A percentile compares a stretch with the other conserved stretches of the same genome.
Evolutionary conservation across 129 eudicot species (phyloP).

Genomic region (Artemisia annua): DNA sequence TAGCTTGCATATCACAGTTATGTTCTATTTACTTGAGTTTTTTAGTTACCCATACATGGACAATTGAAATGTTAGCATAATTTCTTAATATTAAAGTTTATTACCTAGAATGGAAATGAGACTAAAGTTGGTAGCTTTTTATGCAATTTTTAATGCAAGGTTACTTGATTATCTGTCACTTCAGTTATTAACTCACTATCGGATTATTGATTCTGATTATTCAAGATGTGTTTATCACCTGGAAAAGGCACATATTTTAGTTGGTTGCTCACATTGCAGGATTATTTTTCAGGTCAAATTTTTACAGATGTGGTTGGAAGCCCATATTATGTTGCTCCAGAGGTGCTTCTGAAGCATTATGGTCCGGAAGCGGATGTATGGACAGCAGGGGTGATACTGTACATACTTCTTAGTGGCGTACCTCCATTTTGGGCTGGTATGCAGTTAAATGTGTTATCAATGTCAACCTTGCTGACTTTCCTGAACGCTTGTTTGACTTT

Average conservation of each 20-base stretch:
- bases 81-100: too few relatives aligned
- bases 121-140: too few relatives aligned
- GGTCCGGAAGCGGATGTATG: slow-evolving; percentile 96
- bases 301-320: slow-evolving; percentile 94
- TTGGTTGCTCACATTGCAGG: neutral
- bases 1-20: too few relatives aligned
- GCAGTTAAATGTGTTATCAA: neutral
- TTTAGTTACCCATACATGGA: too few relatives aligned
- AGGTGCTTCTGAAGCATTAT: slow-evolving; percentile 83
- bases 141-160: neutral
- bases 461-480: neutral
- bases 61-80: too few relatives aligned
- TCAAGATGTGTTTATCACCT: neutral
- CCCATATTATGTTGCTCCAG: slow-evolving; percentile 97
- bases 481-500: neutral
- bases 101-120: too few relatives aligned
- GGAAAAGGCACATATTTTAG: slow-evolving; percentile 7
- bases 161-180: neutral
- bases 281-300: slow-evolving; percentile 57
- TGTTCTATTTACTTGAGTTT: too few relatives aligned
- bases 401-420: slow-evolving; percentile 88
- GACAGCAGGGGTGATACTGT: slow-evolving; percentile 92
- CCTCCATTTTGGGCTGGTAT: slow-evolving; percentile 97
- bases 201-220: neutral
- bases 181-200: neutral